Evolutionary conservation across 306 rosid species (phyloP).

Genomic region (Corylus heterophylla): DNA sequence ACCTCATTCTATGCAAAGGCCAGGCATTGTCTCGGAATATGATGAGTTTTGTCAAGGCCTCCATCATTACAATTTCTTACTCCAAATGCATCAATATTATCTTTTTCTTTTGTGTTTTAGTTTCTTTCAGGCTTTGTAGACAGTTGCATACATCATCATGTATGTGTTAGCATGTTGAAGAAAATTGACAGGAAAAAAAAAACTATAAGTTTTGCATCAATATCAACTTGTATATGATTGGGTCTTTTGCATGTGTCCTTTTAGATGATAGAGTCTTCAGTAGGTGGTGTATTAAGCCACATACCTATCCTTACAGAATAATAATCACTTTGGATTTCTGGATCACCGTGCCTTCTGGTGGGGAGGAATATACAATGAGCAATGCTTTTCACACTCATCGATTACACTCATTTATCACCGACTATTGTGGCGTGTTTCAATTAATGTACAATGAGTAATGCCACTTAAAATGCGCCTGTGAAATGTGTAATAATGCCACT

Average conservation of each 20-base stretch:
- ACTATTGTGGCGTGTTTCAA: too few relatives aligned
- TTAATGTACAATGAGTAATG: too few relatives aligned
- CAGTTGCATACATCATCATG: neutral
- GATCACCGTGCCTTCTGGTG: neutral
- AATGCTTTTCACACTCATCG: too few relatives aligned
- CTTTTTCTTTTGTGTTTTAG: neutral
- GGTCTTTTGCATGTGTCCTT: neutral
- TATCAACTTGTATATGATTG: neutral
- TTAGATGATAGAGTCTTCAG: neutral
- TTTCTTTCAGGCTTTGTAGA: neutral
- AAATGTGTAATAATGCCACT: too few relatives aligned
- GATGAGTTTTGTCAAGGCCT: neutral
- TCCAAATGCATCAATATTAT: conserved; percentile 1
- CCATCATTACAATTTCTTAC: neutral
- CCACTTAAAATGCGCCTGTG: too few relatives aligned
- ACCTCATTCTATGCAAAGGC: conserved; percentile 24
- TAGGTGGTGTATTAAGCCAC: neutral
- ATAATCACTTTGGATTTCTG: neutral
- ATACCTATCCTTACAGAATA: neutral
- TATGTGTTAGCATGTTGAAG: too few relatives aligned
- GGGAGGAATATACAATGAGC: neutral
- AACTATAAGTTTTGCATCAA: neutral
- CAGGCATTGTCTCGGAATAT: neutral
- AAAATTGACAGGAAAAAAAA: neutral
- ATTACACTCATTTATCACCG: too few relatives aligned